Evolutionary conservation across 768 basidiomycete species (phyloP), one percentile per base, ranked within the genome.

Genomic region (Polyporus arcularius): DNA sequence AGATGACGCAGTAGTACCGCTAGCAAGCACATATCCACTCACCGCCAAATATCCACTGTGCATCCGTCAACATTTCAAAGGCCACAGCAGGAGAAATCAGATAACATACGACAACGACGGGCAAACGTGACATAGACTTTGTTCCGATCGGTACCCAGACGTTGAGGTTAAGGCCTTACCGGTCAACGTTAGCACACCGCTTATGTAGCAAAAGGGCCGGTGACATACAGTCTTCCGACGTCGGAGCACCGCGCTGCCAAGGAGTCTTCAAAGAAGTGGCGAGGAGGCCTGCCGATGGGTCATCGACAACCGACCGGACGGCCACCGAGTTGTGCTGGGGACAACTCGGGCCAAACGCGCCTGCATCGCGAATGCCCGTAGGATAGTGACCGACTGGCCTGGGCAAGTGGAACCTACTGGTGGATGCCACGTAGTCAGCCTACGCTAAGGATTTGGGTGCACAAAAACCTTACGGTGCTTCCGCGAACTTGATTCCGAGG

Each of bases 1-100:
- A n/a, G 11, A 28, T 11, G 4, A 21, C 21, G 21, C 21, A 26
- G 21, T 26, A 26, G 21, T 45, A 26, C 9, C 43, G 21, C 16
- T 45, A 26, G 21, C 43, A 45, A 16, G 26, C 28, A 46, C n/a
- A 16, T n/a, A 46, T 32, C 31, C 30, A 41, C 18, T 38, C 43
- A 64, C 67, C 67, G 14, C 67, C 67, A 35, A 53, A 68, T 38
- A 68, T 63, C 65, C 65, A 68, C 67, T 66, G 32, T 28, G 21
- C 15, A 7, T 45, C 21, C 15, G 43, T n/a, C 9, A 45, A 7
- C 43, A 45, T 7, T 4, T 9, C 1, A 26, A 7, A 7, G 43
- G 7, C 43, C 6, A 12, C 4, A 40, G 10, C 51, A 46, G 8
- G 12, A 32, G n/a, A 59, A 31, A 49, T 26, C 21, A 40, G 3